Conservation (phyloP, 2,329 filamentous ascomycete species). For the Hyphodiscus sp. region DNA sequence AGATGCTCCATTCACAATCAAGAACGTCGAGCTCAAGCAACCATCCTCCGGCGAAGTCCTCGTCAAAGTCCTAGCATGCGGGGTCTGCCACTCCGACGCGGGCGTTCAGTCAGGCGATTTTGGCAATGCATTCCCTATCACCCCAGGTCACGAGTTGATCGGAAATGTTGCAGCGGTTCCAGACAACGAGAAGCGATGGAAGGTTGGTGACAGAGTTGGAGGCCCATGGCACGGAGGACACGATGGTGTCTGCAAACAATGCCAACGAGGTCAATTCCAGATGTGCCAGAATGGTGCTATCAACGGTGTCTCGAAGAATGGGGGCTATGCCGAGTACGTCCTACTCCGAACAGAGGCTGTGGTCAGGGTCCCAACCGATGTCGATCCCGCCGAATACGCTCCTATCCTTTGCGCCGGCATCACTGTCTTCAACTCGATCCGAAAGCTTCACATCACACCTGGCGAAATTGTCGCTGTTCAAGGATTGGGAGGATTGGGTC, state of each 20-base stretch:
- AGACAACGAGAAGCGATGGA: slow-evolving; percentile 48
- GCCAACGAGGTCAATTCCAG: slow-evolving; percentile 58
- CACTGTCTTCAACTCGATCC: slow-evolving; percentile 55
- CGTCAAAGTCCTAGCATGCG: slow-evolving; percentile 60
- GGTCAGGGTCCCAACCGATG: slow-evolving; percentile 46
- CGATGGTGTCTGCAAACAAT: slow-evolving; percentile 47
- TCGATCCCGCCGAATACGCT: slow-evolving; percentile 47
- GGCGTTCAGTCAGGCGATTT: slow-evolving; percentile 41
- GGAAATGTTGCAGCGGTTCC: slow-evolving; percentile 59
- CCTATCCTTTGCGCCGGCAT: slow-evolving; percentile 60
- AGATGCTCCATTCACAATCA: slow-evolving; percentile 47
- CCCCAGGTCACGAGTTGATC: slow-evolving; percentile 67
- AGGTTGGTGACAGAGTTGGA: slow-evolving; percentile 60
- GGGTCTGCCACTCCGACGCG: slow-evolving; percentile 61
- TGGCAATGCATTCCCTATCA: slow-evolving; percentile 51
- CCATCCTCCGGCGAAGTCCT: slow-evolving; percentile 55
- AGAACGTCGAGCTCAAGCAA: slow-evolving; percentile 50
- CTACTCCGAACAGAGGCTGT: slow-evolving; percentile 54
- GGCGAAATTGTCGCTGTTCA: slow-evolving; percentile 53
- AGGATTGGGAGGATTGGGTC: slow-evolving; percentile 69
- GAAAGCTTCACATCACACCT: slow-evolving; percentile 46
- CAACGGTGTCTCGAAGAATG: slow-evolving; percentile 61
- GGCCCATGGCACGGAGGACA: slow-evolving; percentile 58
- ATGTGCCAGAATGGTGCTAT: slow-evolving; percentile 57
- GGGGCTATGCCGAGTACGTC: slow-evolving; percentile 63